Evolutionary conservation across 75 land plant species (phyloP), one percentile per base, ranked within the genome.

Genomic region (Cupressus sempervirens): DNA sequence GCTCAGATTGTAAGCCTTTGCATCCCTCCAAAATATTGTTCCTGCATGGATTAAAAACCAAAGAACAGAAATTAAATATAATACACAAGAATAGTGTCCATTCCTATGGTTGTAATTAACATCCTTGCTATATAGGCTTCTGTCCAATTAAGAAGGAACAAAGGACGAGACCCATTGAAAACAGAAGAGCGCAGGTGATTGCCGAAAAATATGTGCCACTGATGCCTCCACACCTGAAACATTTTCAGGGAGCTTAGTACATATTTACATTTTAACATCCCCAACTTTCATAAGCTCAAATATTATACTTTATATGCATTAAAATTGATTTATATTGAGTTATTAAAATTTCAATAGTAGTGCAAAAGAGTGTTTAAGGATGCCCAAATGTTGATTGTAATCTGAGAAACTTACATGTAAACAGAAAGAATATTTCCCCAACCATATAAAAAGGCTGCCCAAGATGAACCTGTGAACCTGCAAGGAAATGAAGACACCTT

Each of bases 401-500:
- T 45, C 10, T 20, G 43, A 45, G 30, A 79, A 0, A 74, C 90
- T 87, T 89, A 96, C 98, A 87, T 86, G 89, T 90, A 96, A 91
- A 94, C 85, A 89, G 93, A 93, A 35, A 88, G n/a, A 45, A 97
- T 82, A 83, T 95, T 94, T 46, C 94, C 99, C 94, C 92, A 94
- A 43, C 99, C 99, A 68, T 93, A 91, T 30, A 95, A 83, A 26
- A 93, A 50, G 81, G 93, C 84, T 12, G 94, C 99, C 99, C 99
- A 97, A 50, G 89, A n/a, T 62, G 97, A 88, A 77, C 98, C 97
- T 73, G 91, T 89, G 89, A 95, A 96, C 98, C 96, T 96, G 92
- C 77, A 88, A 84, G 32, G 58, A 86, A 77, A 7, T n/a, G 36
- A 3, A 72, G 62, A 52, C 83, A 86, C 23, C n/a, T 10, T 56